Base-by-base conservation (phyloP, 352 stramenopile genomes). In the Phytophthora pini region DNA sequence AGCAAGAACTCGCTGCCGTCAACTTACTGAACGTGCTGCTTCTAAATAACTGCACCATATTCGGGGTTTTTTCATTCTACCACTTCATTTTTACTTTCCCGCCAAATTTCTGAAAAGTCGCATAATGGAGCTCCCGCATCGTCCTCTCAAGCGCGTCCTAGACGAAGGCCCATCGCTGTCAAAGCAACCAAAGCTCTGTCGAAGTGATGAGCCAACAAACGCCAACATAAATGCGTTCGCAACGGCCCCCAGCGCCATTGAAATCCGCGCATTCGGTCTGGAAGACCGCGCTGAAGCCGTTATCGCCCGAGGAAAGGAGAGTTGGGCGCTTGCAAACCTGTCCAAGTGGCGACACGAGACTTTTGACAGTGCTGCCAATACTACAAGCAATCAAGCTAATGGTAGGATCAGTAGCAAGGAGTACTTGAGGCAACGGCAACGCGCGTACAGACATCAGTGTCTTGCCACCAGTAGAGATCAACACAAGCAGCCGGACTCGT, bases 211-310 rank as follows among this genome's bases (percentile, higher is more conserved):
- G 31, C 12, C 27, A 13, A 59, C 17, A 43, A 6, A 13, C 4
- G n/a, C 47, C 24, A 1, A 2, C 10, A 22, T 24, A 8, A 66
- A 51, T 26, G 4, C 56, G 57, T 63, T 72, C 24, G 43, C 39
- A 17, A 20, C 56, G 11, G 20, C 53, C 29, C 72, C 70, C 12
- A 84, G 63, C 1, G 54, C 57, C 2, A 61, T 92, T 17, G 77
- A 94, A 40, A 76, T 93, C 27, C 72, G 70, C n/a, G 86, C 84
- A 5, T 92, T 84, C 17, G 86, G 82, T 12, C 74, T 94, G 3
- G 86, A 94, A 70, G 86, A 94, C 66, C 83, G 77, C n/a, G 84
- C 84, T 0, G 74, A 90, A 39, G 86, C 86, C 10, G 77, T 93
- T 9, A 94, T 92, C 10, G 80, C 82, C 9, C 68, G 61, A 22